These are phyloP conservation scores for Leccinum broughii DNA, from an alignment of 768 basidiomycete genomes.

Conservation along the genomic window DNA sequence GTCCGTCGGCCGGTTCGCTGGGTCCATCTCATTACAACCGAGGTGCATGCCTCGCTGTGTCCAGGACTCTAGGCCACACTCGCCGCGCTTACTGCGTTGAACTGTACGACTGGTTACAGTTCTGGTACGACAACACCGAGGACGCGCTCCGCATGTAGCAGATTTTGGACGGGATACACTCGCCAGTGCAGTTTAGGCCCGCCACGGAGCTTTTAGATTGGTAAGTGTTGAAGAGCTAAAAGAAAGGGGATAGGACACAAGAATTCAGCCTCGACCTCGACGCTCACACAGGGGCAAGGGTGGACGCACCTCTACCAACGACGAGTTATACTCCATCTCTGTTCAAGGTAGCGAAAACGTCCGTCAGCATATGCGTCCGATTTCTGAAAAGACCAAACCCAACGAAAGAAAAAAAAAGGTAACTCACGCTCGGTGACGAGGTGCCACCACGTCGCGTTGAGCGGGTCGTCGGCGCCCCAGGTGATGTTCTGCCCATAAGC, in stretches of 20 bases:
- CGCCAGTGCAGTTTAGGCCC: slow-evolving; percentile 52
- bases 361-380: background rate
- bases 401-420: background rate
- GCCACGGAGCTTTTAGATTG: slow-evolving; percentile 68
- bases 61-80: background rate
- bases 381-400: background rate
- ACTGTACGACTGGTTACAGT: slow-evolving; percentile 62
- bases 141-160: slow-evolving; percentile 77
- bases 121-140: slow-evolving; percentile 53
- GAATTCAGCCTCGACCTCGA: background rate
- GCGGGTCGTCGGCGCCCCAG: slow-evolving; percentile 62
- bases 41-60: background rate
- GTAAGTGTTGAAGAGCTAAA: slow-evolving; percentile 58
- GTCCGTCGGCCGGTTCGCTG: background rate
- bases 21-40: background rate
- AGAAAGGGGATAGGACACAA: background rate
- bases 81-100: slow-evolving; percentile 43
- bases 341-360: background rate
- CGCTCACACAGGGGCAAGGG: background rate
- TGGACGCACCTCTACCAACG: slow-evolving; percentile 24
- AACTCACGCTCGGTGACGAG: slow-evolving; percentile 63
- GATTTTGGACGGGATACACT: slow-evolving; percentile 60
- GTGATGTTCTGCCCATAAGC: slow-evolving; percentile 55
- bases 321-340: slow-evolving; percentile 28
- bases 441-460: slow-evolving; percentile 84